A percentile compares a stretch with the other conserved stretches of the same genome.
Conservation (phyloP, 257 asterid genomes). For the Lycium ferocissimum region DNA sequence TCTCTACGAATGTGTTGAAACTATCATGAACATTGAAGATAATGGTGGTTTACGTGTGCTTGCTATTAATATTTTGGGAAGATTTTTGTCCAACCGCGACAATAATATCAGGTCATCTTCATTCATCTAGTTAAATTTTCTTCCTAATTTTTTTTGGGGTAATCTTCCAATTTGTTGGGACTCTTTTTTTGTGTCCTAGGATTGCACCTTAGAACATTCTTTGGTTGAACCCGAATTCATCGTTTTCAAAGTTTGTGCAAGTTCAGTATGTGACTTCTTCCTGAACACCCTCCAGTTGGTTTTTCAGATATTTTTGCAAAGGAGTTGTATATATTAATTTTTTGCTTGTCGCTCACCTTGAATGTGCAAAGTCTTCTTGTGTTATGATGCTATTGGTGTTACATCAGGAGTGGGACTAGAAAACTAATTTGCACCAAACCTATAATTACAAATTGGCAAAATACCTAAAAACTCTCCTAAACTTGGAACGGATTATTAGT, state of each 20-base stretch:
- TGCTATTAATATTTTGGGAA: conserved; percentile 96
- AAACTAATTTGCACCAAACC: conserved; percentile 15
- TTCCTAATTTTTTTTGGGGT: neutral
- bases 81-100: conserved; percentile 97
- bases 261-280: neutral
- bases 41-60: conserved; percentile 95
- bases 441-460: conserved; percentile 4
- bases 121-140: conserved; percentile 16
- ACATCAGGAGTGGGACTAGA: neutral
- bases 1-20: conserved; percentile 94
- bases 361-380: neutral
- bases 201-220: conserved; percentile 3
- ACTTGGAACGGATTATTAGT: neutral
- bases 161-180: neutral
- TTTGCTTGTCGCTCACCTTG: neutral
- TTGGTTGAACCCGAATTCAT: neutral
- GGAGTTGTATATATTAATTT: neutral
- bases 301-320: neutral
- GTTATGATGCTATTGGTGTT: conserved; percentile 25
- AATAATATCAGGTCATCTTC: conserved; percentile 81
- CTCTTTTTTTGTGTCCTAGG: conserved; percentile 7
- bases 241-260: conserved; percentile 7
- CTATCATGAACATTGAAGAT: conserved; percentile 91
- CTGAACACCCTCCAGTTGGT: conserved; percentile 11
- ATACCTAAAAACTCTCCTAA: neutral